Percentiles rank a stretch among this genome's conserved stretches.
Evolutionary conservation across 257 asterid species (phyloP).

Genomic region (Gentiana macrophylla): DNA sequence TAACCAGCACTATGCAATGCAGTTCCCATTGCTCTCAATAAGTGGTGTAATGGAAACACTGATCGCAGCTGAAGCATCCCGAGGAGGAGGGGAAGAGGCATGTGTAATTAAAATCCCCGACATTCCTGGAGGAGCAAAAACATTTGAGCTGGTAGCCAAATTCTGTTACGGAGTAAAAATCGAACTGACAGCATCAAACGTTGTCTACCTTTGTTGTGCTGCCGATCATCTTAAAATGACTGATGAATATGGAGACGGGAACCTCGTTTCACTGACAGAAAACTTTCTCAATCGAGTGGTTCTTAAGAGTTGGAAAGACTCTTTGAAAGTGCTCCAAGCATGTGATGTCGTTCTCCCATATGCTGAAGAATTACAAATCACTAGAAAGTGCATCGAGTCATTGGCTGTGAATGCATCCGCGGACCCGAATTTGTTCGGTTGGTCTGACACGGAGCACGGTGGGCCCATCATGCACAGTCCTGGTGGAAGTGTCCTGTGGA

Average conservation of each 20-base stretch:
- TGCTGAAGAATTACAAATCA: conserved; percentile 63
- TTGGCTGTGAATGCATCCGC: conserved; percentile 70
- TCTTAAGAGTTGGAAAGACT: conserved; percentile 71
- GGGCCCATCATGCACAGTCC: conserved; percentile 99
- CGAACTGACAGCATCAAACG: conserved; percentile 85
- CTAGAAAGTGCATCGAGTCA: conserved; percentile 69
- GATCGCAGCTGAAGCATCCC: conserved; percentile 55
- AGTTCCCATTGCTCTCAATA: conserved; percentile 96
- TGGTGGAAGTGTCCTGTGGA: conserved; percentile 92
- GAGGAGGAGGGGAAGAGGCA: conserved; percentile 47
- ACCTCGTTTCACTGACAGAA: conserved; percentile 70
- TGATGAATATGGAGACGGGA: conserved; percentile 85
- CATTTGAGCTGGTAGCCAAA: conserved; percentile 86
- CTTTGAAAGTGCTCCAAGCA: conserved; percentile 71
- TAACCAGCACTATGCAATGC: conserved; percentile 12
- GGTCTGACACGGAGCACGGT: conserved; percentile 91
- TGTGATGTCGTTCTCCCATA: conserved; percentile 56
- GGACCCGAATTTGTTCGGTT: conserved; percentile 77
- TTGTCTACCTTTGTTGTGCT: conserved; percentile 73
- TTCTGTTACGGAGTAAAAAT: conserved; percentile 93
- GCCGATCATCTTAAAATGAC: conserved; percentile 90
- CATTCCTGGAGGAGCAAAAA: conserved; percentile 81
- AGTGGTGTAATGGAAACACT: conserved; percentile 84
- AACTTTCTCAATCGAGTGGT: conserved; percentile 71
- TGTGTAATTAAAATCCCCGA: conserved; percentile 46